phyloP scores from a whole-genome alignment of 768 basidiomycete species.

The Amanita subjunquillea region DNA sequence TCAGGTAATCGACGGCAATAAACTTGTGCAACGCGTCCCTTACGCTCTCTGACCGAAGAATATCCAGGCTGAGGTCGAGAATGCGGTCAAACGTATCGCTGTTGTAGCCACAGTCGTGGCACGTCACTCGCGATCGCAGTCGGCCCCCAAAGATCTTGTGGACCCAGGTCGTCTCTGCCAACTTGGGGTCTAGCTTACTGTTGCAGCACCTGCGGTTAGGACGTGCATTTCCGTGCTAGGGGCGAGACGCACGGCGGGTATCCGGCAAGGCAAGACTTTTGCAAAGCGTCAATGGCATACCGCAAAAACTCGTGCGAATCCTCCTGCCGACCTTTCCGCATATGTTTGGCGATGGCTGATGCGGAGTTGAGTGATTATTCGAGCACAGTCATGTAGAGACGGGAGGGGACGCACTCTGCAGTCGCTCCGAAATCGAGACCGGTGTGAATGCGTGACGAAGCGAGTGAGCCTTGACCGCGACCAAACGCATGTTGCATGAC shows the following conservation, averaged over 20 bases:
- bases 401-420: constrained; percentile 45
- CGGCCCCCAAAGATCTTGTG: constrained; percentile 91
- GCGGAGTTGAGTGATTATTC: constrained; percentile 4
- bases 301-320: constrained; percentile 98
- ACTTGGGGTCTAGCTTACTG: constrained; percentile 60
- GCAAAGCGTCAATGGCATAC: constrained; percentile 85
- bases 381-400: neutral
- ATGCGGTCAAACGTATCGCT: constrained; percentile 96
- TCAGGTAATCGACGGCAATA: constrained; percentile 70
- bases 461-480: constrained; percentile 44
- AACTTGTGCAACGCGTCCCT: constrained; percentile 74
- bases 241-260: constrained; percentile 47
- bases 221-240: neutral
- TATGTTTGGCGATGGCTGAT: constrained; percentile 81
- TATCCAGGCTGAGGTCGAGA: constrained; percentile 89
- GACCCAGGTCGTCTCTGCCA: constrained; percentile 87
- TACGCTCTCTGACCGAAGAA: constrained; percentile 50
- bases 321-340: constrained; percentile 89
- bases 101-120: constrained; percentile 69
- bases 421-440: constrained; percentile 47
- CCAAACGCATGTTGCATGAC: constrained; percentile 55
- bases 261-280: constrained; percentile 72
- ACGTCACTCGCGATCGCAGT: constrained; percentile 85
- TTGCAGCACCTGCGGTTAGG: neutral
- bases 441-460: constrained; percentile 49